These are phyloP conservation scores for Kazachstania africana DNA, from an alignment of 805 yeast genomes.

Conservation along the genomic window DNA sequence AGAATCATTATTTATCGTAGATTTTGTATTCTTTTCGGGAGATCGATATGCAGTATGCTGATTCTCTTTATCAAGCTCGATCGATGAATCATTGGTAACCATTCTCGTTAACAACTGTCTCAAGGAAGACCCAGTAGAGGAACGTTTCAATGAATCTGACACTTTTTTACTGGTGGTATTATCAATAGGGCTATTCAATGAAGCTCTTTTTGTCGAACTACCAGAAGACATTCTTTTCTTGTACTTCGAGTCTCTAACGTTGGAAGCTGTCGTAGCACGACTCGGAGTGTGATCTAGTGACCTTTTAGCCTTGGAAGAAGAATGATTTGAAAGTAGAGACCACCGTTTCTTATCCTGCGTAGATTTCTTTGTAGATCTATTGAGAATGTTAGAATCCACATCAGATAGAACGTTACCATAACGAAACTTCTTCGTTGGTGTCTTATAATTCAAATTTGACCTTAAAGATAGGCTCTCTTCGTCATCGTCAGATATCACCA, in stretches of 20 bases:
- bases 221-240: too few species aligned
- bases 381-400: slow-evolving; percentile 4
- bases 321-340: slow-evolving; percentile 21
- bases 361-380: background rate
- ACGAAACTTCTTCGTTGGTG: too few species aligned
- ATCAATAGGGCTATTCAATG: too few species aligned
- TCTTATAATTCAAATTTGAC: too few species aligned
- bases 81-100: slow-evolving; percentile 6
- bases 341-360: slow-evolving; percentile 18
- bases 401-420: too few species aligned
- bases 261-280: too few species aligned
- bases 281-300: too few species aligned
- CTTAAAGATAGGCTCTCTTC: slow-evolving; percentile 9
- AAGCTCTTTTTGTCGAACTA: too few species aligned
- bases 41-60: too few species aligned
- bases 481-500: slow-evolving; percentile 24
- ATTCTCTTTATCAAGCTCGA: slow-evolving; percentile 10
- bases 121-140: slow-evolving; percentile 24
- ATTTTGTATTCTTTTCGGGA: too few species aligned
- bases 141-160: slow-evolving; percentile 11
- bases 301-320: slow-evolving; percentile 21
- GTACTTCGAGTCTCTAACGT: too few species aligned
- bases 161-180: background rate
- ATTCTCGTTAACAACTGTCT: slow-evolving; percentile 23
- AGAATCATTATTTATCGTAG: too few species aligned